Evolutionary conservation across 208 protist genomes (phyloP).

Genomic region (Trypanosoma cruzi): DNA sequence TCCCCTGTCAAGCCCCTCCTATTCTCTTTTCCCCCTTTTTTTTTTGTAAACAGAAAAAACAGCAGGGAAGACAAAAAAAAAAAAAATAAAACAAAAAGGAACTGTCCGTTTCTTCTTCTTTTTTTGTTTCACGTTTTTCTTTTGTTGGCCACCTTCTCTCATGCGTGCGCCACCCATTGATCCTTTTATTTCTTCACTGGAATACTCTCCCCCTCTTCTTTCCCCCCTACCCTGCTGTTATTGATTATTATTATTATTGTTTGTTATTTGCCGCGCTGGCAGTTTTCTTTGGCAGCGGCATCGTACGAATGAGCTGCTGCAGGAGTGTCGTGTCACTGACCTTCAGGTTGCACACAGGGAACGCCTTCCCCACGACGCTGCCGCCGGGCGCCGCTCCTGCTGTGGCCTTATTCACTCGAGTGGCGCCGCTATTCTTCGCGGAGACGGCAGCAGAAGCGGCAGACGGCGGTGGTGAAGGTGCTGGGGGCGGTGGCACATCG

Average conservation of each 20-base stretch:
- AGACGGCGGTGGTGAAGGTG: constrained; percentile 2
- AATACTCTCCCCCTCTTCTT: no score
- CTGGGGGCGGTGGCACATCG: constrained; percentile 22
- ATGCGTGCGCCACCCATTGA: background rate
- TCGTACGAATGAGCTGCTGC: constrained; percentile 57
- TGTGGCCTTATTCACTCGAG: background rate
- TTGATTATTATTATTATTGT: background rate
- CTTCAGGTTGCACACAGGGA: constrained; percentile 54
- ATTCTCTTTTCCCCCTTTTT: background rate
- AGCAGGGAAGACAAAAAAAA: no score
- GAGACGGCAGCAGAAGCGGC: background rate
- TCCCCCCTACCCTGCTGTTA: no score
- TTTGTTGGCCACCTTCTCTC: no score
- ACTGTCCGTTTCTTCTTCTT: no score
- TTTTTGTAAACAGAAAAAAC: constrained; percentile 1
- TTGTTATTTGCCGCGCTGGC: constrained; percentile 12
- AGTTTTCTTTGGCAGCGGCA: constrained; percentile 62
- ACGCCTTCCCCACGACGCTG: constrained; percentile 46
- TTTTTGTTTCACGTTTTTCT: background rate
- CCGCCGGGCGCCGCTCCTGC: background rate
- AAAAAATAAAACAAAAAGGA: no score
- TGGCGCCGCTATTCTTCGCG: constrained; percentile 14
- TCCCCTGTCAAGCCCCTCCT: background rate
- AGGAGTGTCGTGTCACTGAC: constrained; percentile 75
- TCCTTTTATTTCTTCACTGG: background rate